Conservation (phyloP, 192 early-diverging fungal species). For the Gonapodya sp. region DNA sequence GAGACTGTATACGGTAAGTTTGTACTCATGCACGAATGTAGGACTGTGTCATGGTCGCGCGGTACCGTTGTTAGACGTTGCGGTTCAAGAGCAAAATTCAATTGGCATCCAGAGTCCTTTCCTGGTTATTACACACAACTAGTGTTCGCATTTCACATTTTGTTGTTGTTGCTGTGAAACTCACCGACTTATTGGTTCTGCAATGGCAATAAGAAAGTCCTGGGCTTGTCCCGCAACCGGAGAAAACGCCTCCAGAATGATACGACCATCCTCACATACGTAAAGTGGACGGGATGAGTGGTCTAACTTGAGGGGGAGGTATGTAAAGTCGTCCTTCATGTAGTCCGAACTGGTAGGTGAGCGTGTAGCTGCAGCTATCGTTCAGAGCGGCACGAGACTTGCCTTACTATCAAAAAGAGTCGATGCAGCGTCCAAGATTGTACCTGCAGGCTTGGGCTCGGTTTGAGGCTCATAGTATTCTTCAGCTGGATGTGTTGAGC, state of each 20-base stretch:
- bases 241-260: slow-evolving; percentile 94
- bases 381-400: background rate
- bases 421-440: background rate
- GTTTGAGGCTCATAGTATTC: background rate
- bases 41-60: too few relatives aligned
- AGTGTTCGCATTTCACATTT: background rate
- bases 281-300: slow-evolving; percentile 82
- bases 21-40: slow-evolving; percentile 82
- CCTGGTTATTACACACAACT: background rate
- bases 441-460: background rate
- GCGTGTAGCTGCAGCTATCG: background rate
- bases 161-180: slow-evolving; percentile 27
- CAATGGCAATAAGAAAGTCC: slow-evolving; percentile 84
- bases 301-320: slow-evolving; percentile 75
- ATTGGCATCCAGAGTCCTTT: background rate
- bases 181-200: slow-evolving; percentile 87
- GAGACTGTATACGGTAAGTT: slow-evolving; percentile 85
- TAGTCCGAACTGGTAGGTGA: background rate
- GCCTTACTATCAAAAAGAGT: background rate
- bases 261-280: slow-evolving; percentile 70
- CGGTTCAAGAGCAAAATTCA: background rate
- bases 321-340: slow-evolving; percentile 27
- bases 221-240: slow-evolving; percentile 91
- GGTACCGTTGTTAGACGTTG: too few relatives aligned
- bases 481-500: background rate